Percentiles rank a stretch among this genome's conserved stretches.
phyloP scores from a whole-genome alignment of 2,329 filamentous ascomycete species.

The Aotearoamyces nothofagi region DNA sequence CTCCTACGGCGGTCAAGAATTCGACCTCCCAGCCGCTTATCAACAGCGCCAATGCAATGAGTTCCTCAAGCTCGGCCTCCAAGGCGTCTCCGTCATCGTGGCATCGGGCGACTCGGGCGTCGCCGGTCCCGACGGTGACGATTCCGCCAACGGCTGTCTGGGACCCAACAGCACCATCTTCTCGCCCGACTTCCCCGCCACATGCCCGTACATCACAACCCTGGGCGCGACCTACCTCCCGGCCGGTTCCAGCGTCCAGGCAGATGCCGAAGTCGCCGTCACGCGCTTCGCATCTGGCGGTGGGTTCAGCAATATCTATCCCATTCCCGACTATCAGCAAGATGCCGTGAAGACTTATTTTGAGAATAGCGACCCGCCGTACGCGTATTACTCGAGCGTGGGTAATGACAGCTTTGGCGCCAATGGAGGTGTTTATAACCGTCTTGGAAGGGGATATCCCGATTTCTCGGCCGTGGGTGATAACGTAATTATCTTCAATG shows the following conservation, averaged over 20 bases:
- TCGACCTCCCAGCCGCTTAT: conserved; percentile 30
- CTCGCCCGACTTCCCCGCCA: conserved; percentile 29
- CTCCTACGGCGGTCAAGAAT: conserved; percentile 37
- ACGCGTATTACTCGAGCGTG: conserved; percentile 20
- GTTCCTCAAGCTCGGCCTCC: conserved; percentile 40
- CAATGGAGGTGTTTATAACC: conserved; percentile 29
- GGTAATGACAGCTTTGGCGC: conserved; percentile 15
- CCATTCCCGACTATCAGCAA: conserved; percentile 29
- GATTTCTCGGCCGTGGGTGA: conserved; percentile 30
- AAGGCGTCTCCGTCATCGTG: conserved; percentile 33
- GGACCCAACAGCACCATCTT: conserved; percentile 25
- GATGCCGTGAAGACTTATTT: conserved; percentile 12
- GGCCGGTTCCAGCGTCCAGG: conserved; percentile 17
- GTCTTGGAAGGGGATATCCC: conserved; percentile 29
- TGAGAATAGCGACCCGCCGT: conserved; percentile 9
- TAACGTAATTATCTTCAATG: conserved; percentile 26
- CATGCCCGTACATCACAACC: conserved; percentile 33
- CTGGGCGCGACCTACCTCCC: conserved; percentile 35
- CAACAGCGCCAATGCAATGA: conserved; percentile 35
- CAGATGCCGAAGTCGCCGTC: conserved; percentile 29
- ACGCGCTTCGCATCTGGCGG: conserved; percentile 58
- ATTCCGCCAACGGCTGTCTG: conserved; percentile 16
- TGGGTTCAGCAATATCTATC: conserved; percentile 49
- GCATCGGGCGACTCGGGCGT: conserved; percentile 35
- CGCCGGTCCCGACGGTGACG: conserved; percentile 21